A percentile compares a stretch with the other conserved stretches of the same genome.
phyloP scores from a whole-genome alignment of 441 rosid species.

The Adansonia rubrostipa region DNA sequence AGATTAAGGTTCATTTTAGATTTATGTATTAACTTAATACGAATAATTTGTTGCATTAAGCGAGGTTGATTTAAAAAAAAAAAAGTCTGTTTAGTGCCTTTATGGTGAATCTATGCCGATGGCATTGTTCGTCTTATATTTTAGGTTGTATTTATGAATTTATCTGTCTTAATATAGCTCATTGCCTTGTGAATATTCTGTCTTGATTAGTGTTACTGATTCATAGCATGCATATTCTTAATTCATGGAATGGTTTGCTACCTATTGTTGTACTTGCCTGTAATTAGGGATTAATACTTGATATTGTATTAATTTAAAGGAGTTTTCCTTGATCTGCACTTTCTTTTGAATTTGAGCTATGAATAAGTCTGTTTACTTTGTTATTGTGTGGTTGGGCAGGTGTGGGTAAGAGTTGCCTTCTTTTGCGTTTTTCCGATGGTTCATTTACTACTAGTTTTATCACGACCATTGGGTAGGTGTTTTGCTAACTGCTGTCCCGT shows the following conservation, averaged over 20 bases:
- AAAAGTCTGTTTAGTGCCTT: neutral
- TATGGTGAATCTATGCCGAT: too few species aligned
- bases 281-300: neutral
- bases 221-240: too few species aligned
- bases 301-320: neutral
- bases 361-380: slow-evolving; percentile 21
- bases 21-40: neutral
- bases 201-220: too few species aligned
- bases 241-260: too few species aligned
- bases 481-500: too few species aligned
- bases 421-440: too few species aligned
- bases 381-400: too few species aligned
- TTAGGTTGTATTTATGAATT: neutral
- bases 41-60: neutral
- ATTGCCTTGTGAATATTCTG: too few species aligned
- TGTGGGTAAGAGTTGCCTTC: too few species aligned
- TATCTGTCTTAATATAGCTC: neutral
- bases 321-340: neutral
- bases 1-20: neutral
- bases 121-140: neutral
- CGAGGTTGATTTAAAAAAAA: neutral
- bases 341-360: slow-evolving; percentile 13
- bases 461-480: too few species aligned
- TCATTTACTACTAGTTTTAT: too few species aligned
- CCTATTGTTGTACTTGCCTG: neutral